Evolutionary conservation across 2,329 filamentous ascomycete species (phyloP).

Genomic region (Xylariales sp.): DNA sequence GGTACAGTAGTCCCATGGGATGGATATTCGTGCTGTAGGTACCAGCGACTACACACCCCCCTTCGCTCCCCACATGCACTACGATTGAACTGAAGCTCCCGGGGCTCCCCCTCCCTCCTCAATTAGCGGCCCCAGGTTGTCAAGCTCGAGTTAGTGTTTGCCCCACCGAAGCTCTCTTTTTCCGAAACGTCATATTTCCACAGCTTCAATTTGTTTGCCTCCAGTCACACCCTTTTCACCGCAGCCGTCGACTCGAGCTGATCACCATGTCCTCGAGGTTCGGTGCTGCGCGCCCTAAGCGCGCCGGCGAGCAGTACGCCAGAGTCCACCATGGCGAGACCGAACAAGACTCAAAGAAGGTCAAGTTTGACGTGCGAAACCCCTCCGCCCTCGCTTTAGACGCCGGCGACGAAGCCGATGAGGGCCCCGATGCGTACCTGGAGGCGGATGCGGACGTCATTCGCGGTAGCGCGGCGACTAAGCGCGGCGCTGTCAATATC

Average conservation of each 20-base stretch:
- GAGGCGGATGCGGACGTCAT: conserved; percentile 95
- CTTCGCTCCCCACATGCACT: too few species aligned
- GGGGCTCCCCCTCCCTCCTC: too few species aligned
- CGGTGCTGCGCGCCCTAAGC: conserved; percentile 72
- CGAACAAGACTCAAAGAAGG: conserved; percentile 61
- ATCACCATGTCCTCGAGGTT: conserved; percentile 54
- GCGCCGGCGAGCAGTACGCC: conserved; percentile 75
- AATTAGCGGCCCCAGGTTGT: too few species aligned
- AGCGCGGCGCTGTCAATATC: conserved; percentile 91
- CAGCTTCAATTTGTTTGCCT: neutral
- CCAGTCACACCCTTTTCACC: neutral
- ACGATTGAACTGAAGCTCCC: too few species aligned
- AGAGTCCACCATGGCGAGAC: conserved; percentile 64
- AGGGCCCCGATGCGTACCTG: conserved; percentile 59
- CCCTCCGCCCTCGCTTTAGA: conserved; percentile 87
- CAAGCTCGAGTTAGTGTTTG: conserved; percentile 3
- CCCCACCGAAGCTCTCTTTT: conserved; percentile 2
- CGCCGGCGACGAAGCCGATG: conserved; percentile 52
- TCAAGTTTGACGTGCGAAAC: conserved; percentile 91
- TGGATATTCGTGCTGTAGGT: too few species aligned
- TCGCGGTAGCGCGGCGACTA: conserved; percentile 70
- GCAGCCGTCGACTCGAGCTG: neutral
- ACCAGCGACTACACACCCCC: too few species aligned
- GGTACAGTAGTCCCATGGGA: too few species aligned
- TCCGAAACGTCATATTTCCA: too few species aligned